These are phyloP conservation scores for Volvox reticuliferus DNA, from an alignment of 139 green algal genomes.

Conservation along the genomic window DNA sequence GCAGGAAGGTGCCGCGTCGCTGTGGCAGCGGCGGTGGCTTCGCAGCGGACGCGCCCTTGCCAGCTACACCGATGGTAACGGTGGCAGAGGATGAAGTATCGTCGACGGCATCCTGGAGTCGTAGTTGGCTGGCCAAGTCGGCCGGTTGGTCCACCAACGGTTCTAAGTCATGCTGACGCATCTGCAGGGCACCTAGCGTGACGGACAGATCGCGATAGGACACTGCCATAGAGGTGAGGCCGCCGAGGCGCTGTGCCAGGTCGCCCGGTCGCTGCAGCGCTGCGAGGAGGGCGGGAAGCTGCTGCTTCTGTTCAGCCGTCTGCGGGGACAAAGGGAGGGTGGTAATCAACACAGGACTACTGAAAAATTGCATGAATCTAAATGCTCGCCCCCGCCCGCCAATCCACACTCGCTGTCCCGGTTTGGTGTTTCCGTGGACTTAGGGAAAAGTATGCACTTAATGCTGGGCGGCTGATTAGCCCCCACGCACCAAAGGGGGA, in stretches of 20 bases:
- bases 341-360: not conserved
- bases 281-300: slow-evolving; percentile 13
- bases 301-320: not conserved
- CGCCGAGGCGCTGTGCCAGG: slow-evolving; percentile 17
- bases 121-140: slow-evolving; percentile 1
- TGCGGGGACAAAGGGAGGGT: not conserved
- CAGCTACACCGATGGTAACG: not conserved
- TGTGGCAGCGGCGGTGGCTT: not conserved
- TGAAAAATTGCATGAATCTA: too few species aligned
- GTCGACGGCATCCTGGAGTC: not conserved
- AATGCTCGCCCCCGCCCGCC: too few species aligned
- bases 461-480: too few species aligned
- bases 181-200: not conserved
- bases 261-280: not conserved
- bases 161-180: not conserved
- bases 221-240: not conserved
- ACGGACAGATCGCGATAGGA: slow-evolving; percentile 34
- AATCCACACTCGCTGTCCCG: too few species aligned
- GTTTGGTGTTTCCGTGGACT: too few species aligned
- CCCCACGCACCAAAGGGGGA: not conserved
- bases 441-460: too few species aligned
- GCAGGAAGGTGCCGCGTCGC: slow-evolving; percentile 23
- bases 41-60: not conserved
- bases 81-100: not conserved
- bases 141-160: not conserved